A percentile compares a stretch with the other conserved stretches of the same genome.
Conservation (phyloP, 306 rosid species). For the Prunus mume region DNA sequence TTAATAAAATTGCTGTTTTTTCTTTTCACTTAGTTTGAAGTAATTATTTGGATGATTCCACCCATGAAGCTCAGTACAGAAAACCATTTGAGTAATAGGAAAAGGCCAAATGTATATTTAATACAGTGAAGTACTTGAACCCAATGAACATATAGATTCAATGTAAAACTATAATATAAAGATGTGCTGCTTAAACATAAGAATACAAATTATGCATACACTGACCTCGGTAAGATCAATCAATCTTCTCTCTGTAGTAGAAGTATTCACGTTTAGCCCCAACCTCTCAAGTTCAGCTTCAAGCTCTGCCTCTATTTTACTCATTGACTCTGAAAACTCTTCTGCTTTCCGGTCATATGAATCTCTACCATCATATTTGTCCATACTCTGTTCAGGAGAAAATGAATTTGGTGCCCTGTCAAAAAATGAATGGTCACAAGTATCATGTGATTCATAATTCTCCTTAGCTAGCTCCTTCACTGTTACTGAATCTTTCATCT, state of each 20-base stretch:
- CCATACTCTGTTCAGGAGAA: slow-evolving; percentile 44
- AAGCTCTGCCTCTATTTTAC: slow-evolving; percentile 97
- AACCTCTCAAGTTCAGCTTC: slow-evolving; percentile 95
- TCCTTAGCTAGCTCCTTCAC: slow-evolving; percentile 74
- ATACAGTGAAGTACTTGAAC: not conserved
- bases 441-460: slow-evolving; percentile 46
- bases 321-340: slow-evolving; percentile 55
- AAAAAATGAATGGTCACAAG: slow-evolving; percentile 39
- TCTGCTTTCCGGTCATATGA: slow-evolving; percentile 46
- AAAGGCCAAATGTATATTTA: not conserved
- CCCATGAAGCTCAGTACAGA: not conserved
- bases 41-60: not conserved
- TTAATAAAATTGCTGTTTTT: not conserved
- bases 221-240: slow-evolving; percentile 71
- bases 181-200: not conserved
- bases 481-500: slow-evolving; percentile 77
- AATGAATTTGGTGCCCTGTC: slow-evolving; percentile 33
- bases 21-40: not conserved
- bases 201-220: slow-evolving; percentile 8
- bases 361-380: slow-evolving; percentile 29
- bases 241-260: slow-evolving; percentile 42
- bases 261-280: slow-evolving; percentile 61
- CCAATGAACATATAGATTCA: not conserved
- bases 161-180: not conserved
- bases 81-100: not conserved